Evolutionary conservation across 345 rosid genomes (phyloP).

Genomic region (Citrus cavaleriei): DNA sequence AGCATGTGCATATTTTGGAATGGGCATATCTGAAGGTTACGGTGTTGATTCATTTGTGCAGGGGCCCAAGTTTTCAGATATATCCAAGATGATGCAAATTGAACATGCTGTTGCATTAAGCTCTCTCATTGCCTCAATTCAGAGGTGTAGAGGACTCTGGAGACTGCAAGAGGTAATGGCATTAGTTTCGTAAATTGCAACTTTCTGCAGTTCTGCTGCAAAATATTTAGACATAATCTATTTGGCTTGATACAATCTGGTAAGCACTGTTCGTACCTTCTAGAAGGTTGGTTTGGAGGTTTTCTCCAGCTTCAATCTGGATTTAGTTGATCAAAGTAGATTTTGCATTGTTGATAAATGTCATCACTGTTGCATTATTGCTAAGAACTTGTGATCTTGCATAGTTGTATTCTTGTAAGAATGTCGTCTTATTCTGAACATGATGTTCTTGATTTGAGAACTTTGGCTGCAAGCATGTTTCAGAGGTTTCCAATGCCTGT

Average conservation of each 20-base stretch:
- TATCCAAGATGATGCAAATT: conserved; percentile 47
- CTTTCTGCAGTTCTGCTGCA: neutral
- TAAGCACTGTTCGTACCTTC: neutral
- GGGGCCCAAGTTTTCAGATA: conserved; percentile 58
- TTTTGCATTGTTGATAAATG: neutral
- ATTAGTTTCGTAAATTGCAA: neutral
- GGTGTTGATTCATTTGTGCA: conserved; percentile 34
- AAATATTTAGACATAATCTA: neutral
- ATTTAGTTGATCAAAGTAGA: neutral
- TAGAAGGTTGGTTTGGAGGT: neutral
- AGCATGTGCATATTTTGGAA: conserved; percentile 2
- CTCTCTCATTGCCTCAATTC: conserved; percentile 68
- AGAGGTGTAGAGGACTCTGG: conserved; percentile 79
- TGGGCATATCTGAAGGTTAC: conserved; percentile 14
- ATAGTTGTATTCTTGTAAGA: neutral
- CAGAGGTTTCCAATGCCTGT: neutral
- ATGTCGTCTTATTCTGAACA: neutral
- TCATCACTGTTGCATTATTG: neutral
- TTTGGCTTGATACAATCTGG: neutral
- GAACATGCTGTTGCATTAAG: conserved; percentile 49
- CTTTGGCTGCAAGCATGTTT: neutral
- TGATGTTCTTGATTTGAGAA: neutral
- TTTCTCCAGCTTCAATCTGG: neutral
- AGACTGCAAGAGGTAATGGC: conserved; percentile 73
- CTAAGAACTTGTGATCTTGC: neutral